Base-by-base conservation (phyloP, 345 rosid species). In the Ceriops decandra region DNA sequence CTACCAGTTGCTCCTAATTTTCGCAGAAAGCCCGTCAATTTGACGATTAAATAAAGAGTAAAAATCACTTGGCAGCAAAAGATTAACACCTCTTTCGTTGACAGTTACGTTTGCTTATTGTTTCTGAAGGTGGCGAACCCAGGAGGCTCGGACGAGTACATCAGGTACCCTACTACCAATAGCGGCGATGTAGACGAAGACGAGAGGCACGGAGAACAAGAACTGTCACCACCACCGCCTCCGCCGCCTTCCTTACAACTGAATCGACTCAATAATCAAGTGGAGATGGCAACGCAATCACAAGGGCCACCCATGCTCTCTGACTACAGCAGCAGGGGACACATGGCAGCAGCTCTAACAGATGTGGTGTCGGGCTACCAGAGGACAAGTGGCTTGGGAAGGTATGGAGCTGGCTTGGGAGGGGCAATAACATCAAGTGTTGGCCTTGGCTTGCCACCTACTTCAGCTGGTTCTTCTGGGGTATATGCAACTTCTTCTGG, bases 271-370 rank as follows among this genome's bases (percentile, higher is more conserved):
- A 3, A 2, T n/a, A 54, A n/a, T 51, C 60, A 8, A 30, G 59
- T 32, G 11, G 68, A 33, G 52, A 52, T 22, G 7, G 20, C 51
- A 11, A 16, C 6, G 3, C n/a, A 26, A n/a, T 47, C 47, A 6
- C 60, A 32, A n/a, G n/a, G 52, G 1, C 24, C 52, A 17, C 42
- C 78, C 72, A 70, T 85, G 72, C 81, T 79, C 46, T 74, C 81
- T 49, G 81, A 78, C 0, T 77, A 76, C 74, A 63, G 77, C 61
- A 66, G 69, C 21, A 68, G 72, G 3, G 68, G 79, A 3, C 96
- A 88, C 86, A 85, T 81, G 89, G 84, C 96, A 0, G 86, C 86
- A 0, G 95, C 92, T 21, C 85, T 90, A 8, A 81, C 96, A 15
- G 85, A 83, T 15, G 95, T 87, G 35, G 86, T 85, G 24, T 85